Percentiles rank a stretch among this genome's conserved stretches.
These are phyloP conservation scores for Lippia alba DNA, from an alignment of 305 asterid genomes.

Conservation along the genomic window DNA sequence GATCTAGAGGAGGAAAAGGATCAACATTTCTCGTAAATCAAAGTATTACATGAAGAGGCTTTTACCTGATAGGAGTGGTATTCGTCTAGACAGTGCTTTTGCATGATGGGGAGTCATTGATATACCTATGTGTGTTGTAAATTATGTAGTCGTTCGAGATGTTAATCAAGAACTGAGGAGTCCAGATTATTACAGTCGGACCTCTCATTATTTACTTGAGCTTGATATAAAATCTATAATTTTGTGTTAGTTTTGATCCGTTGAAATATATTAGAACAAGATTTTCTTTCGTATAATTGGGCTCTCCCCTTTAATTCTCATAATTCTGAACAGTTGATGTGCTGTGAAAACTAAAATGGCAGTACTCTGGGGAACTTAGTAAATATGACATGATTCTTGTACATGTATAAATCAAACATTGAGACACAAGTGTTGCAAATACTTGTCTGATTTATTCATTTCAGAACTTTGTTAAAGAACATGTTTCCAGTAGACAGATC, in stretches of 20 bases:
- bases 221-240: no score
- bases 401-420: neutral
- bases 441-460: slow-evolving; percentile 25
- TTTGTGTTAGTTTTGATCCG: no score
- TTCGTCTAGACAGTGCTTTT: slow-evolving; percentile 53
- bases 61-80: slow-evolving; percentile 79
- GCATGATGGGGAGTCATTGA: slow-evolving; percentile 30
- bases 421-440: neutral
- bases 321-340: no score
- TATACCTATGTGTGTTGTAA: slow-evolving; percentile 7
- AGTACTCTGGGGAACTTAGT: neutral
- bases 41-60: slow-evolving; percentile 87
- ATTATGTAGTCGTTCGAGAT: neutral
- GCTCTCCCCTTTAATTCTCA: no score
- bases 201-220: no score
- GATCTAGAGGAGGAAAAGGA: slow-evolving; percentile 75
- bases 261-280: no score
- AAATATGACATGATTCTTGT: neutral
- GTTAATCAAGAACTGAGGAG: slow-evolving; percentile 4
- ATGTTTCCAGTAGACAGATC: slow-evolving; percentile 18
- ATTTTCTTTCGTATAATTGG: no score
- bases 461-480: neutral
- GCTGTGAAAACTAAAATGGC: neutral
- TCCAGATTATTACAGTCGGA: no score
- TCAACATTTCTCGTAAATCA: slow-evolving; percentile 75